A percentile compares a stretch with the other conserved stretches of the same genome.
Evolutionary conservation across 805 yeast genomes (phyloP).

Genomic region (Kregervanrija fluxuum): DNA sequence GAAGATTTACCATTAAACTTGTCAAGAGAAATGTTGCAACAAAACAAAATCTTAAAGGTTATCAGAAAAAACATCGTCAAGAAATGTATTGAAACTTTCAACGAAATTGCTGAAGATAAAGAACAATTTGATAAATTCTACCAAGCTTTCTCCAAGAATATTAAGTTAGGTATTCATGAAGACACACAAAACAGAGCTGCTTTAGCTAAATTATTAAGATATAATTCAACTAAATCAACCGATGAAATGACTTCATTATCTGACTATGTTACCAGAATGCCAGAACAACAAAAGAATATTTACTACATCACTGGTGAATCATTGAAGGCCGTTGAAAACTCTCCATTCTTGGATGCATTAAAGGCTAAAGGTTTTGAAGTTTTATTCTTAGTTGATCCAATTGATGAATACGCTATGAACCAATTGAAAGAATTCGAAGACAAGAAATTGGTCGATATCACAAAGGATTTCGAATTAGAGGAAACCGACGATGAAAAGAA

Average conservation of each 20-base stretch:
- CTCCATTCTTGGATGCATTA: constrained; percentile 98
- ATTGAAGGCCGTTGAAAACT: constrained; percentile 93
- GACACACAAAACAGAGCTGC: constrained; percentile 96
- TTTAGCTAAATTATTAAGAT: constrained; percentile 93
- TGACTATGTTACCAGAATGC: constrained; percentile 99
- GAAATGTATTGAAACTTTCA: constrained; percentile 97
- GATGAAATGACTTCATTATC: constrained; percentile 93
- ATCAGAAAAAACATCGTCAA: constrained; percentile 98
- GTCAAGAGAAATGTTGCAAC: constrained; percentile 99
- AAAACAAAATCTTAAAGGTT: constrained; percentile 98
- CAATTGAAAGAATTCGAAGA: constrained; percentile 99
- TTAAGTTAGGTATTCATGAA: constrained; percentile 98
- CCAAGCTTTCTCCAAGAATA: constrained; percentile 95
- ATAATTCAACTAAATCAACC: constrained; percentile 89
- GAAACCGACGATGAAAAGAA: constrained; percentile 98
- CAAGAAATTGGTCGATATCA: constrained; percentile 97
- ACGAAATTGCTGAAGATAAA: constrained; percentile 97
- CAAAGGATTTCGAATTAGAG: constrained; percentile 97
- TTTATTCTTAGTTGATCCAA: constrained; percentile 96
- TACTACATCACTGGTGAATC: constrained; percentile 99
- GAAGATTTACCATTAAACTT: constrained; percentile 99
- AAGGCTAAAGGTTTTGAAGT: constrained; percentile 99
- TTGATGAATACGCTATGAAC: constrained; percentile 98
- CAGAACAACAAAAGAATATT: constrained; percentile 98
- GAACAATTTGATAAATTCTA: constrained; percentile 99